phyloP scores from a whole-genome alignment of 1,284 basidiomycete species.

The Ceratobasidium sp. region DNA sequence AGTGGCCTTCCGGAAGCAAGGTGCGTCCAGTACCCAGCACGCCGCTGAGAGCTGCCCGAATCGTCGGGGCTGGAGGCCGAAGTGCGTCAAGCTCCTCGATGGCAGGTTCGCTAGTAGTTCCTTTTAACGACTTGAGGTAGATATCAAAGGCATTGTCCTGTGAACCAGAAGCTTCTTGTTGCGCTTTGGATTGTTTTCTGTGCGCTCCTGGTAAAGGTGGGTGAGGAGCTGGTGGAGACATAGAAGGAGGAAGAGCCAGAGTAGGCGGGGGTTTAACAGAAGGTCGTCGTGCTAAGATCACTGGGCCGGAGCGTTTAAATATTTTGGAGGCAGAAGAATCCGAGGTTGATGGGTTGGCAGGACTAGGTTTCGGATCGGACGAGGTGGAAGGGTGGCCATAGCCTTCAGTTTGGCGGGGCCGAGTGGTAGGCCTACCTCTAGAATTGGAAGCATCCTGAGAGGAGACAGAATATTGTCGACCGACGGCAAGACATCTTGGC shows the following conservation, averaged over 20 bases:
- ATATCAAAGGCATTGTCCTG: background rate
- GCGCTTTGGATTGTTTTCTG: background rate
- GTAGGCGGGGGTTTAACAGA: constrained; percentile 22
- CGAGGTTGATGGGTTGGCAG: background rate
- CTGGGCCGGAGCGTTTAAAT: constrained; percentile 6
- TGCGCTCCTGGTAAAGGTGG: background rate
- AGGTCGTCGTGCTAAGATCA: constrained; percentile 19
- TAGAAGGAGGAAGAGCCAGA: constrained; percentile 22
- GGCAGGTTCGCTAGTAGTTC: constrained; percentile 7
- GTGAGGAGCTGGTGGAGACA: constrained; percentile 11
- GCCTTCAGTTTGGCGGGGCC: background rate
- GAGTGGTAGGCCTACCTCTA: background rate
- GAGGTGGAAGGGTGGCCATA: background rate
- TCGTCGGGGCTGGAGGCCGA: constrained; percentile 9
- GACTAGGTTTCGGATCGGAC: background rate
- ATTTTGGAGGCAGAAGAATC: constrained; percentile 13
- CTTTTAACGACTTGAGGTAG: constrained; percentile 17
- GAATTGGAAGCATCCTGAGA: background rate
- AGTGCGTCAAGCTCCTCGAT: constrained; percentile 21
- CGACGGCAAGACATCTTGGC: background rate
- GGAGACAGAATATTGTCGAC: background rate
- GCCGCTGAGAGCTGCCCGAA: constrained; percentile 25
- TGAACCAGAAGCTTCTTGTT: background rate
- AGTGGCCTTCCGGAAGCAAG: constrained; percentile 11
- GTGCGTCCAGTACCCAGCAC: constrained; percentile 20